Conservation (phyloP, 2,329 filamentous ascomycete species). For the Monosporascus sp. region DNA sequence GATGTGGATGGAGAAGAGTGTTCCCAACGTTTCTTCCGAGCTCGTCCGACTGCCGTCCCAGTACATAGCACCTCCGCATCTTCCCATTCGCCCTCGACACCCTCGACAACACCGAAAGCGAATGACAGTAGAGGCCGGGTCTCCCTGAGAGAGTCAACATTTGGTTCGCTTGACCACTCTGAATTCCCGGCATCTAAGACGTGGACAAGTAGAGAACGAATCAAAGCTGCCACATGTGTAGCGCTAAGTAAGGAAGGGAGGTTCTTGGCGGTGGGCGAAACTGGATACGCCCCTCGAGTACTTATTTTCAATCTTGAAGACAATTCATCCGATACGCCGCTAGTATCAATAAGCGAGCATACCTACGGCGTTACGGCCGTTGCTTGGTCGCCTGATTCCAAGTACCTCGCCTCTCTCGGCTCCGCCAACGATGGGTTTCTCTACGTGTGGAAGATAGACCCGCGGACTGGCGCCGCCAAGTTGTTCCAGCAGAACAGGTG, state of each 20-base stretch:
- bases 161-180: conserved; percentile 43
- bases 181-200: conserved; percentile 65
- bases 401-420: conserved; percentile 82
- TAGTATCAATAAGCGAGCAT: conserved; percentile 85
- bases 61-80: conserved; percentile 50
- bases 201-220: conserved; percentile 84
- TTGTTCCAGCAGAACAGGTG: conserved; percentile 86
- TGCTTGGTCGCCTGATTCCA: conserved; percentile 82
- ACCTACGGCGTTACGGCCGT: conserved; percentile 83
- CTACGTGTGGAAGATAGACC: conserved; percentile 82
- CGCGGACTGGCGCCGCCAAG: conserved; percentile 72
- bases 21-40: conserved; percentile 84
- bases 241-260: conserved; percentile 81
- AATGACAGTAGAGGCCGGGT: conserved; percentile 58
- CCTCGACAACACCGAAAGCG: conserved; percentile 53
- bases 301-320: conserved; percentile 84
- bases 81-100: conserved; percentile 43
- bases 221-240: conserved; percentile 90
- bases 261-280: conserved; percentile 89
- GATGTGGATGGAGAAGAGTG: conserved; percentile 64
- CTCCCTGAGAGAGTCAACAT: conserved; percentile 44
- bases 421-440: conserved; percentile 89
- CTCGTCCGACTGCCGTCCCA: conserved; percentile 71
- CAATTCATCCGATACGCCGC: conserved; percentile 70
- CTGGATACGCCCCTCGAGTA: conserved; percentile 86